These are phyloP conservation scores for Colletotrichum phormii DNA, from an alignment of 2,329 filamentous ascomycete species.

Conservation along the genomic window DNA sequence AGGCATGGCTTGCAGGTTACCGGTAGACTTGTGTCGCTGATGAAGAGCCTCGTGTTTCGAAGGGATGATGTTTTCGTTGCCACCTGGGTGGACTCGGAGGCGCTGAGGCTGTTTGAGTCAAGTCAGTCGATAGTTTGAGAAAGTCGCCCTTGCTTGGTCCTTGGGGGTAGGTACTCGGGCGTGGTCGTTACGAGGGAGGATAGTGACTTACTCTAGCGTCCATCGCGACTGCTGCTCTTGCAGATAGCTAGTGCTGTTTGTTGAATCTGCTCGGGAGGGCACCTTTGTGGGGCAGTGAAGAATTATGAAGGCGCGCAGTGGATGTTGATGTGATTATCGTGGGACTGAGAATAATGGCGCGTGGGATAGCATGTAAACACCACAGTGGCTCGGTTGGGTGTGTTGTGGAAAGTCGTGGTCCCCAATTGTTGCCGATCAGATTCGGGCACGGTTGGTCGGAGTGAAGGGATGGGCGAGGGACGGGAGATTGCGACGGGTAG, in stretches of 20 bases:
- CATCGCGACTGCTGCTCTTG: constrained; percentile 33
- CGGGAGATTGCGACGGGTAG: constrained; percentile 29
- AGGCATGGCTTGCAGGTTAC: constrained; percentile 66
- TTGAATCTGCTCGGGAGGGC: constrained; percentile 23
- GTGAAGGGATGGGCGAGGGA: constrained; percentile 26
- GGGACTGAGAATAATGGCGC: constrained; percentile 21
- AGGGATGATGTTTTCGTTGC: constrained; percentile 77
- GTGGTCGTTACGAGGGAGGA: constrained; percentile 10
- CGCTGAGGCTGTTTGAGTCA: constrained; percentile 50
- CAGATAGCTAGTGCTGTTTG: constrained; percentile 27
- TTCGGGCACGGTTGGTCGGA: constrained; percentile 9
- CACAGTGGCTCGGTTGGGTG: not conserved
- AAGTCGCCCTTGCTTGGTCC: not conserved
- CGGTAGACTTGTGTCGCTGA: constrained; percentile 84
- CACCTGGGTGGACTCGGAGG: constrained; percentile 59
- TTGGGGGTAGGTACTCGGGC: not conserved
- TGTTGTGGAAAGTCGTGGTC: not conserved
- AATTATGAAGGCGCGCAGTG: constrained; percentile 24
- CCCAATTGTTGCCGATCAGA: constrained; percentile 1
- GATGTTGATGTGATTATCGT: constrained; percentile 25
- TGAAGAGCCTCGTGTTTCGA: constrained; percentile 73
- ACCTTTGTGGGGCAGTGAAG: not conserved
- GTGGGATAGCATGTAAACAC: constrained; percentile 31
- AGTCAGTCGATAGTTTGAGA: constrained; percentile 10
- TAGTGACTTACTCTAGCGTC: constrained; percentile 39